These are phyloP conservation scores for Hypoxylon rickii DNA, from an alignment of 495 filamentous ascomycete species.

Conservation along the genomic window DNA sequence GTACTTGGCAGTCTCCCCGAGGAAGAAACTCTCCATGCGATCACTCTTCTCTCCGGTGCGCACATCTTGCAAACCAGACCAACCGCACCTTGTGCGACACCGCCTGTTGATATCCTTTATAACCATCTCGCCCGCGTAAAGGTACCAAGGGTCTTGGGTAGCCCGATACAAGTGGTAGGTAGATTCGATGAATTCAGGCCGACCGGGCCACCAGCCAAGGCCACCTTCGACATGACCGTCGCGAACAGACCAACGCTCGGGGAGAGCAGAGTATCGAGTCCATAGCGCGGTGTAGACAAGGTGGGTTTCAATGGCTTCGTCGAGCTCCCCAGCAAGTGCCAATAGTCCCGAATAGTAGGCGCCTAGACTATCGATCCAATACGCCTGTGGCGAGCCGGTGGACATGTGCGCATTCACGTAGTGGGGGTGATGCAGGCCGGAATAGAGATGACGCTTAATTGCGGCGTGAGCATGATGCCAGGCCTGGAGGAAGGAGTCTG, in stretches of 20 bases:
- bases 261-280: conserved; percentile 89
- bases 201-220: conserved; percentile 90
- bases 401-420: conserved; percentile 87
- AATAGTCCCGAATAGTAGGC: conserved; percentile 96
- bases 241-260: conserved; percentile 88
- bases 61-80: conserved; percentile 95
- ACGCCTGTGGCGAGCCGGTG: conserved; percentile 77
- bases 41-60: conserved; percentile 85
- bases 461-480: conserved; percentile 86
- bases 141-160: conserved; percentile 95
- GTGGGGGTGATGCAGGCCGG: conserved; percentile 75
- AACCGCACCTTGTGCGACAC: conserved; percentile 93
- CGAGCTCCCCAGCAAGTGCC: conserved; percentile 80
- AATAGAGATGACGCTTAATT: conserved; percentile 86
- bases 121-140: conserved; percentile 94
- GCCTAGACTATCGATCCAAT: conserved; percentile 94
- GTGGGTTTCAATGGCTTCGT: conserved; percentile 88
- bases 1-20: conserved; percentile 96
- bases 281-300: conserved; percentile 89
- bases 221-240: conserved; percentile 86
- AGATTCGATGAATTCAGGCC: conserved; percentile 95
- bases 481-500: conserved; percentile 76
- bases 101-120: conserved; percentile 84
- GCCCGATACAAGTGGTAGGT: conserved; percentile 92
- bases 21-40: conserved; percentile 98